These are phyloP conservation scores for Tylopilus intermedius DNA, from an alignment of 768 basidiomycete genomes.

Conservation along the genomic window DNA sequence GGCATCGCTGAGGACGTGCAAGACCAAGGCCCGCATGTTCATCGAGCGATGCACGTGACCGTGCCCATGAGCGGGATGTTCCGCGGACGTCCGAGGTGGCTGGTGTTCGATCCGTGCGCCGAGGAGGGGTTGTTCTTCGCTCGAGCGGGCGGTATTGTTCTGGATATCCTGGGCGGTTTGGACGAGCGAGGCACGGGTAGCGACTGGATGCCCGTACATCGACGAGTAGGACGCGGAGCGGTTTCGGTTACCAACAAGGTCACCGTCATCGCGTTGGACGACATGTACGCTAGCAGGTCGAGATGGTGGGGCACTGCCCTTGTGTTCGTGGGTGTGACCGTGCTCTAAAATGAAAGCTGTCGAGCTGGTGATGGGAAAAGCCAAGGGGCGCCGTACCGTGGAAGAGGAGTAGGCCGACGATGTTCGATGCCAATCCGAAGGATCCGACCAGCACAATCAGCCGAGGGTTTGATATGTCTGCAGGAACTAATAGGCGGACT, in stretches of 20 bases:
- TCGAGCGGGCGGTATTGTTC: constrained; percentile 8
- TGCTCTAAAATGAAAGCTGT: constrained; percentile 44
- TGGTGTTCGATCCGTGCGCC: not conserved
- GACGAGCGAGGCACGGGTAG: constrained; percentile 66
- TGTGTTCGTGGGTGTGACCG: constrained; percentile 52
- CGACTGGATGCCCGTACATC: constrained; percentile 69
- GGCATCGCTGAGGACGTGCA: constrained; percentile 96
- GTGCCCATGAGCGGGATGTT: constrained; percentile 19
- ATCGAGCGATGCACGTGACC: constrained; percentile 64
- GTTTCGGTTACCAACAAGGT: constrained; percentile 25
- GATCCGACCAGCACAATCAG: constrained; percentile 88
- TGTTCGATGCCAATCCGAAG: constrained; percentile 84
- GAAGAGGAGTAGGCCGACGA: constrained; percentile 91
- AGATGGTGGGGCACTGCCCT: constrained; percentile 34
- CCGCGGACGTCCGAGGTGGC: constrained; percentile 14
- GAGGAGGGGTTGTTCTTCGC: constrained; percentile 47
- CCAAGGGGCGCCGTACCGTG: constrained; percentile 58
- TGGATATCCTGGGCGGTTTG: constrained; percentile 79
- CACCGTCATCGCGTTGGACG: constrained; percentile 10
- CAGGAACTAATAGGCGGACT: constrained; percentile 2
- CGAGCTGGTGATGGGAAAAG: constrained; percentile 3
- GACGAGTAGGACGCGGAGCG: constrained; percentile 50
- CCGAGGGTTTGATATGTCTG: constrained; percentile 86
- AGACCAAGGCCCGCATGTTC: constrained; percentile 96
- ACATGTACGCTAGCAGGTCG: constrained; percentile 37